Evolutionary conservation across 2,329 filamentous ascomycete species (phyloP), one percentile per base, ranked within the genome.

Genomic region (Cladosporium cucumerinum): DNA sequence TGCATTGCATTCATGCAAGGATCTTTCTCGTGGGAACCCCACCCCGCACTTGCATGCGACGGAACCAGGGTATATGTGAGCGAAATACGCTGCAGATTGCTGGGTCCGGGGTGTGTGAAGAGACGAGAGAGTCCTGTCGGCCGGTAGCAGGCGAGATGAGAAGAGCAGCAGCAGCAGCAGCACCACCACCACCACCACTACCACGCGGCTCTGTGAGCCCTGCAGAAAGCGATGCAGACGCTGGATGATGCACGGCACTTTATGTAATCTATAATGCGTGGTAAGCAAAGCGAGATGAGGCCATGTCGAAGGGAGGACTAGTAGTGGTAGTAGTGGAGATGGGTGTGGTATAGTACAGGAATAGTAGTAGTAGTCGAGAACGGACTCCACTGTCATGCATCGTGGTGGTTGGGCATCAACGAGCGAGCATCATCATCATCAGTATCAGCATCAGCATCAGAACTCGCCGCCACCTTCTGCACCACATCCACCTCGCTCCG

Each of bases 1-100:
- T n/a, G n/a, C n/a, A n/a, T n/a, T 61, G 58, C 43, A 49, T 61
- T 61, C 58, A 61, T 61, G 58, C 58, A 61, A 61, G 58, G 58
- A 36, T 51, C 30, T 61, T 52, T 61, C 58, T 61, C 58, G 43
- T 61, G 58, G 43, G 30, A 61, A 39, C 28, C 58, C 46, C 46
- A 51, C 43, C 58, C 58, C 58, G 58, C 58, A 61, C n/a, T 46
- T n/a, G 39, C 39, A 46, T 46, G n/a, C 49, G 58, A 61, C 43
- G 26, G 30, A 30, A 61, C 58, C 43, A 49, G 46, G 58, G 46
- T 43, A 52, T 43, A 58, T 58, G 55, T 46, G 32, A 46, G 55
- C 7, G 26, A 12, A 39, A 58, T 58, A 36, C 55, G 55, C 55
- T 52, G 58, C 58, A 52, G 58, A 52, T 51, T 58, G 55, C 58